Percentiles rank a stretch among this genome's conserved stretches.
phyloP scores from a whole-genome alignment of 305 asterid species.

The Striga hermonthica region DNA sequence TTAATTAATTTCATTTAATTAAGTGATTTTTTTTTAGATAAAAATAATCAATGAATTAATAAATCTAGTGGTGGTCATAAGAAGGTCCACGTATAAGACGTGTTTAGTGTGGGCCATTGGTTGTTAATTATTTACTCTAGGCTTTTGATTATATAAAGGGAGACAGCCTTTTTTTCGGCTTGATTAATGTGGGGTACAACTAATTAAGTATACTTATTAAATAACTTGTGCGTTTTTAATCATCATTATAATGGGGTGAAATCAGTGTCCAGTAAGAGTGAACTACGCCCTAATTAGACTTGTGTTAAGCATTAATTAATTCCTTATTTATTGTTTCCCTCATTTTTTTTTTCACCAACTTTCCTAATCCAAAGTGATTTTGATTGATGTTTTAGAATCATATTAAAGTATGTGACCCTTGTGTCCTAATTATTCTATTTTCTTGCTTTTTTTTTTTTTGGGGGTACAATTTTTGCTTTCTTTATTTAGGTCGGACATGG shows the following conservation, averaged over 20 bases:
- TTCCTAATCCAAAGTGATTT: no score
- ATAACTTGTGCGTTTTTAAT: not conserved
- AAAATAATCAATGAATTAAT: no score
- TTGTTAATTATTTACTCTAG: not conserved
- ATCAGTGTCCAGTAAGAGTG: slow-evolving; percentile 32
- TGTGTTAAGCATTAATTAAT: not conserved
- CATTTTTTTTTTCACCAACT: no score
- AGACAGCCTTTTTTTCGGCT: not conserved
- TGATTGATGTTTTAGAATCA: no score
- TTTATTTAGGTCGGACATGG: no score
- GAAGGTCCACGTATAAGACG: slow-evolving; percentile 23
- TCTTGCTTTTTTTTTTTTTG: no score
- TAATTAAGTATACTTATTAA: not conserved
- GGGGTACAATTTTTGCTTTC: no score
- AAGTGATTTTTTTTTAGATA: no score
- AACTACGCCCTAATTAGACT: not conserved
- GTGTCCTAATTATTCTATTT: no score
- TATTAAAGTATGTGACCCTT: no score
- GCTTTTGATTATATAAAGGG: not conserved
- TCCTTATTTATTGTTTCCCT: not conserved
- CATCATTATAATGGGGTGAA: slow-evolving; percentile 14
- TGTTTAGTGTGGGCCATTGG: slow-evolving; percentile 20
- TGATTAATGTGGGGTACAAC: slow-evolving; percentile 18
- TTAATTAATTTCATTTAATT: no score
- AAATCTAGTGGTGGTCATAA: not conserved